Base-by-base conservation (phyloP, 2,329 filamentous ascomycete species). In the Triangularia verruculosa region DNA sequence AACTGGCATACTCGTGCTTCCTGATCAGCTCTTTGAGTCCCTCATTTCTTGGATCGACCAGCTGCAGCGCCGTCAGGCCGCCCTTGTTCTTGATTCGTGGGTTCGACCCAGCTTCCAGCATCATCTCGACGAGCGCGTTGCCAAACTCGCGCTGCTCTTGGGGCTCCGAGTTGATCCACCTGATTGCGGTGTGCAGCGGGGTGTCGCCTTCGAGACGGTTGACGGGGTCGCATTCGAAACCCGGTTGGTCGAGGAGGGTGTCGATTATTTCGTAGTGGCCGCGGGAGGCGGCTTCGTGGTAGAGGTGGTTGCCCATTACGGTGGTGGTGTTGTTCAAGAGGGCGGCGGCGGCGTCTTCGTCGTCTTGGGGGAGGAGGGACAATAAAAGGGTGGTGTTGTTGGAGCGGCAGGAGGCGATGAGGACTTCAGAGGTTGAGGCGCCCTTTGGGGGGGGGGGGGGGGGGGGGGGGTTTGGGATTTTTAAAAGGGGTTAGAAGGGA, bases 321-420 rank as follows among this genome's bases (percentile, higher is more conserved):
- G 95, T 93, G 54, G 86, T 90, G 58, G 93, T 91, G 56, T 86
- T 84, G 81, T 99, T 99, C 75, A 99, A 87, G 69, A 96, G 87
- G 58, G 85, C 76, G 32, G 93, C 88, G 65, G 92, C 86, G 72
- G 90, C 83, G 64, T 86, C 83, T 61, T 89, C 86, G 64, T 79
- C 78, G 68, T 85, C 84, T 68, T 80, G 79, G 51, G 84, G 78
- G 69, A 97, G 83, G 63, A 93, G 84, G 72, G 95, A 89, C 71
- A 85, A 79, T 62, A 98, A 86, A 65, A 98, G 87, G 61, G 94
- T 89, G 70, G 88, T 88, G 79, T 98, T 97, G 83, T 98, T 94
- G 73, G 93, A 87, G 66, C 94, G 92, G 79, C 91, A 96, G 72
- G 95, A 92, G 81, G 96, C 94, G 78, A 98, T 87, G 71, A 98